Evolutionary conservation across 139 green algal species (phyloP), one percentile per base, ranked within the genome.

Genomic region (Chlorella sorokiniana): DNA sequence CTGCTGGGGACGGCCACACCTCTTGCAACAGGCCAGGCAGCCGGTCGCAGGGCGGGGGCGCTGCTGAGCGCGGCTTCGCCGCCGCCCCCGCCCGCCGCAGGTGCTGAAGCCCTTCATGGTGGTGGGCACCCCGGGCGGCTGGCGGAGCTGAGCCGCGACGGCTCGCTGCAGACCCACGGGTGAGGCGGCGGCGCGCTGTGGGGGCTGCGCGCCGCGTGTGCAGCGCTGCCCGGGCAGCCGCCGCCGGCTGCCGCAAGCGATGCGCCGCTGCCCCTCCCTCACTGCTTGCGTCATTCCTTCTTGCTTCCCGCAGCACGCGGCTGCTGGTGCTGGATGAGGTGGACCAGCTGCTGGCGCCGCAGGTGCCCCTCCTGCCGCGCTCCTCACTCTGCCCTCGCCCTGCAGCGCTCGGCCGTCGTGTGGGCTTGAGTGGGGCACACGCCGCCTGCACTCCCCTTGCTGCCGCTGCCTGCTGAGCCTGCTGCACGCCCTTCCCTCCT

Each of bases 51-150:
- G n/a, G n/a, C n/a, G n/a, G n/a, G n/a, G n/a, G n/a, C n/a, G n/a
- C n/a, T n/a, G n/a, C n/a, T n/a, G n/a, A n/a, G n/a, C n/a, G n/a
- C n/a, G n/a, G n/a, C n/a, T n/a, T n/a, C n/a, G n/a, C n/a, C n/a
- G n/a, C n/a, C n/a, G n/a, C n/a, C n/a, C n/a, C n/a, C n/a, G n/a
- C n/a, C n/a, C n/a, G n/a, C 27, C 41, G n/a, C 69, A 76, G 69
- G n/a, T 76, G 69, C 29, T 61, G 1, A 76, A 76, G 69, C 96
- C 96, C 4, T 42, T 96, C 3, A 82, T 99, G 59, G 94, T 98
- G 31, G 96, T 98, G 31, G 96, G 96, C 73, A 99, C 96, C 4
- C 96, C 96, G 3, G 96, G 6, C 86, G 96, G 1, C 59, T 99
- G 42, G 91, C 93, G 0, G 96, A 98, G 81, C 88, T 98, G 5